Base-by-base conservation (phyloP, 306 rosid genomes). In the Myrica gale region DNA sequence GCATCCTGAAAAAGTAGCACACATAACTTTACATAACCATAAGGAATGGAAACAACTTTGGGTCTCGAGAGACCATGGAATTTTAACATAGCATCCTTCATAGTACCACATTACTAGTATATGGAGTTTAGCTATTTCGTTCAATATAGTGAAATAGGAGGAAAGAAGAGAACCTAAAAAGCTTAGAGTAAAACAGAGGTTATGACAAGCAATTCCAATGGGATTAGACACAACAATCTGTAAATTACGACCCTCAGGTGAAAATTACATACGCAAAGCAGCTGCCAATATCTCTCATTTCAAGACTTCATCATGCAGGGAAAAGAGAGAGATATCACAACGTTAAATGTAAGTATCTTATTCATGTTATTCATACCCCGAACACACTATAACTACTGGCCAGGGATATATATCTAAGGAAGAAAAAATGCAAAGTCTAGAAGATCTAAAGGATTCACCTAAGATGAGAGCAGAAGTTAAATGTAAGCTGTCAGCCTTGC, bases 1-100 rank as follows among this genome's bases (percentile, higher is more conserved):
- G 98, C 97, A 88, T 94, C 98, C 98, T 94, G 91, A 83, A 84
- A 74, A 77, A 56, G 66, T 48, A 85, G 26, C 44, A 80, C 75
- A 83, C 23, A 71, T 52, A 5, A 72, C 45, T 62, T 55, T 62
- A 76, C 60, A 58, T 71, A 37, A 23, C 42, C 67, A 66, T 48
- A 56, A 70, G 65, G 56, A 7, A 81, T 7, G 53, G 26, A n/a
- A 55, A 71, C 55, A 41, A 76, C 53, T 23, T 4, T 8, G 55
- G 37, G 52, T 63, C 76, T 48, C 5, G 50, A 67, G 69, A 32
- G 55, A 37, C 37, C 19, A 39, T 7, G 21, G 69, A 39, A 63
- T 63, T 63, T 10, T 63, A 39, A 63, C 16, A 15, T 41, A 13
- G 2, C 3, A 51, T 54, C 19, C 10, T 6, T 17, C 1, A 17